A percentile compares a stretch with the other conserved stretches of the same genome.
Evolutionary conservation across 31 red algal genomes (phyloP).

Genomic region (Porphyra umbilicalis): DNA sequence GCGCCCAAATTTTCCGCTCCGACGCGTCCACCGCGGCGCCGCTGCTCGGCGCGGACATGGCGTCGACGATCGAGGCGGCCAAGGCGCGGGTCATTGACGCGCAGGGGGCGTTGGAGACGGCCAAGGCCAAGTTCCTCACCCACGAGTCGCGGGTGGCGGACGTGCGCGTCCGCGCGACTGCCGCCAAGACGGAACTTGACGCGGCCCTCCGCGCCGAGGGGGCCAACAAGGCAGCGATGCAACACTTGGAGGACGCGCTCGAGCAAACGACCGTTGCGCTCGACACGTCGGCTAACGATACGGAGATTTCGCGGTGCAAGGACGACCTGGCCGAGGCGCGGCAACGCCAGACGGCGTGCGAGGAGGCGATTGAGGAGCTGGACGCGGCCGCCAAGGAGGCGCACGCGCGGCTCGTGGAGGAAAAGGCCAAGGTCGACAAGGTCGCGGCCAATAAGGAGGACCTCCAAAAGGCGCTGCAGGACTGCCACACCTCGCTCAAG

Average conservation of each 20-base stretch:
- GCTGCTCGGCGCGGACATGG: neutral
- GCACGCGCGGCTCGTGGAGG: neutral
- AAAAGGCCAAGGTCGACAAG: neutral
- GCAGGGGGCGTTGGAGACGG: neutral
- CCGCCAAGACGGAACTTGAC: neutral
- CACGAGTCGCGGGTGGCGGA: neutral
- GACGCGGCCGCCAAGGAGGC: neutral
- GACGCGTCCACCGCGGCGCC: neutral
- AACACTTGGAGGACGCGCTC: neutral
- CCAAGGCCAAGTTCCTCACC: neutral
- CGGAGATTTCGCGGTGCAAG: neutral
- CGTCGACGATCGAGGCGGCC: neutral
- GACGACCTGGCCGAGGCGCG: neutral
- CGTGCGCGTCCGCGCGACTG: neutral
- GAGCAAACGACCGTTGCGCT: neutral
- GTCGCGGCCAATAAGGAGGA: neutral
- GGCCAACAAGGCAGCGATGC: neutral
- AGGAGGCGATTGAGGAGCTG: constrained; percentile 4
- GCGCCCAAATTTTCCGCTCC: neutral
- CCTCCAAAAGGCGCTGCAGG: constrained; percentile 12
- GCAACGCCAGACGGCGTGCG: neutral
- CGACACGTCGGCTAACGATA: neutral
- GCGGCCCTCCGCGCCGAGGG: neutral
- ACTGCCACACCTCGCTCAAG: constrained; percentile 5
- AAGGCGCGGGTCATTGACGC: neutral